These are phyloP conservation scores for Musa acuminata DNA, from an alignment of 176 grass and related monocot species.

Conservation along the genomic window DNA sequence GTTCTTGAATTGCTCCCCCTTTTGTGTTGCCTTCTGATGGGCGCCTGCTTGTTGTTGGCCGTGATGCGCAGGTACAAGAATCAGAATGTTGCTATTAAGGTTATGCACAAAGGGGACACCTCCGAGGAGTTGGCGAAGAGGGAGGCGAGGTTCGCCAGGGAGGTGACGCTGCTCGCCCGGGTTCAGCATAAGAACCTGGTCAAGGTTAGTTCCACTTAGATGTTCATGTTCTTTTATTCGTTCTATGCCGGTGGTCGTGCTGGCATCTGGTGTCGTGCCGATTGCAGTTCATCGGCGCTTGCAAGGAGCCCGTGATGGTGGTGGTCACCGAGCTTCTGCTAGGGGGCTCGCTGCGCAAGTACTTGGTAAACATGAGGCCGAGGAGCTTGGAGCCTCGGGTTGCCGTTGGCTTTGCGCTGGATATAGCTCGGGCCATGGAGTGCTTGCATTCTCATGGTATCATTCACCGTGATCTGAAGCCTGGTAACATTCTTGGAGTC, in stretches of 20 bases:
- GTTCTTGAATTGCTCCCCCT: neutral
- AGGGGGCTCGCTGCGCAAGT: constrained; percentile 78
- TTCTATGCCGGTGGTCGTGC: neutral
- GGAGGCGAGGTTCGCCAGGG: constrained; percentile 77
- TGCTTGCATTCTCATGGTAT: constrained; percentile 94
- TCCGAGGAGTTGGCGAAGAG: constrained; percentile 70
- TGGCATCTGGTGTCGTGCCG: neutral
- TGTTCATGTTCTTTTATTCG: neutral
- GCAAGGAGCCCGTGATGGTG: constrained; percentile 82
- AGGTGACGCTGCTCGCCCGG: constrained; percentile 80
- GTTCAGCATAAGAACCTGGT: constrained; percentile 98
- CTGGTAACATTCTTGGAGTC: constrained; percentile 37
- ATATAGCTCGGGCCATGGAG: constrained; percentile 86
- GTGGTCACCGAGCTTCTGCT: constrained; percentile 88
- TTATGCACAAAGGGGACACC: constrained; percentile 79
- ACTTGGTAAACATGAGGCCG: constrained; percentile 68
- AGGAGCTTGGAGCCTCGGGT: constrained; percentile 67
- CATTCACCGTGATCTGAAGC: constrained; percentile 98
- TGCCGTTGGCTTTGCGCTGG: constrained; percentile 73
- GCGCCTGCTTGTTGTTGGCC: neutral
- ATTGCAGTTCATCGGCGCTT: constrained; percentile 87
- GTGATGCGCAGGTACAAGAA: constrained; percentile 62
- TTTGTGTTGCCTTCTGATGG: neutral
- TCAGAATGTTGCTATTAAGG: constrained; percentile 92
- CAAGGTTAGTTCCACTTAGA: constrained; percentile 40